These are phyloP conservation scores for Pseudogymnoascus sp. DNA, from an alignment of 2,329 filamentous ascomycete species.

Conservation along the genomic window DNA sequence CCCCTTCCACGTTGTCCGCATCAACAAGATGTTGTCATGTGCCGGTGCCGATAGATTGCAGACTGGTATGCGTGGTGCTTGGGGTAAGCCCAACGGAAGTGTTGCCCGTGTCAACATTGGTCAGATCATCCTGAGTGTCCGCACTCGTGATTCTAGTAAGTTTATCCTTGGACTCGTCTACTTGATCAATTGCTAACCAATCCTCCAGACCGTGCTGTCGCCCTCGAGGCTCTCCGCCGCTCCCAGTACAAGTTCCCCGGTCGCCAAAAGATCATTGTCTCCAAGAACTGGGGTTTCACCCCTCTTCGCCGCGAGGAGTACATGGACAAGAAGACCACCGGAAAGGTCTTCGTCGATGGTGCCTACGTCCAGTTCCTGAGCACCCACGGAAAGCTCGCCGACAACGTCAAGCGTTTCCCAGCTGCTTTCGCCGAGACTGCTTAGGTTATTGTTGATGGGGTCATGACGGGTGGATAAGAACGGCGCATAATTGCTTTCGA, in stretches of 20 bases:
- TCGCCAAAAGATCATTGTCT: conserved; percentile 99
- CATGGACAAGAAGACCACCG: conserved; percentile 83
- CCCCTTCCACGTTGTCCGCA: conserved; percentile 99
- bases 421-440: conserved; percentile 56
- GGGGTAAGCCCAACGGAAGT: conserved; percentile 98
- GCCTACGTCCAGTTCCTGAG: conserved; percentile 96
- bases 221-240: conserved; percentile 93
- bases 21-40: conserved; percentile 99
- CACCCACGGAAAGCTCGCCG: conserved; percentile 73
- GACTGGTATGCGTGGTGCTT: conserved; percentile 99
- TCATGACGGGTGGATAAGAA: conserved; percentile 7
- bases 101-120: conserved; percentile 99
- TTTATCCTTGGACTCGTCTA: not conserved
- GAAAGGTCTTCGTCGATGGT: conserved; percentile 88
- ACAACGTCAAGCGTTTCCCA: conserved; percentile 90
- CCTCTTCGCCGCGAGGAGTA: conserved; percentile 93
- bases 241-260: conserved; percentile 99
- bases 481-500: conserved; percentile 10
- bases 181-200: conserved; percentile 18
- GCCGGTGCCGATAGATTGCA: conserved; percentile 99
- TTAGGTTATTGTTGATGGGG: conserved; percentile 1
- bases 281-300: conserved; percentile 99
- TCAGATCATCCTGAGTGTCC: conserved; percentile 95
- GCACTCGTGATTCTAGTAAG: conserved; percentile 70
- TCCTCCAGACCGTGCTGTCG: conserved; percentile 63